These are phyloP conservation scores for Lithohypha guttulata DNA, from an alignment of 2,329 filamentous ascomycete species.

Conservation along the genomic window DNA sequence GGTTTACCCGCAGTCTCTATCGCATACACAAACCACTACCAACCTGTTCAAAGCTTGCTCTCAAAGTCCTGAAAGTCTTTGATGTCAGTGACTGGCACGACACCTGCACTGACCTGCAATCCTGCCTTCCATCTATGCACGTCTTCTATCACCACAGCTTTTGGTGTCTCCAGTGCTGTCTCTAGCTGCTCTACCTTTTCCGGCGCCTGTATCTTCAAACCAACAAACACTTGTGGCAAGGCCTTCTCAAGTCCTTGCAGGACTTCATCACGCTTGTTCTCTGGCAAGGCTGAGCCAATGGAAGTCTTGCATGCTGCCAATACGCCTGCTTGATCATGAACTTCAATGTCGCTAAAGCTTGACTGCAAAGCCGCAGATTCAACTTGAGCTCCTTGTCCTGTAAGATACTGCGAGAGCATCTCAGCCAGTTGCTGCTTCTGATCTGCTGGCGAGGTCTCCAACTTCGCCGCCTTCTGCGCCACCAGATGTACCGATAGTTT, in stretches of 20 bases:
- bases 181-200: constrained; percentile 25
- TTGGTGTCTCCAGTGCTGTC: constrained; percentile 37
- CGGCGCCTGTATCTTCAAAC: constrained; percentile 32
- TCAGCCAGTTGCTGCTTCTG: constrained; percentile 36
- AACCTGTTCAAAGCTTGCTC: constrained; percentile 55
- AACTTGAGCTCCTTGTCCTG: constrained; percentile 35
- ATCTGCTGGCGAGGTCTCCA: constrained; percentile 27
- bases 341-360: constrained; percentile 36
- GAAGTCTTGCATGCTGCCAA: constrained; percentile 40
- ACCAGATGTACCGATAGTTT: constrained; percentile 76
- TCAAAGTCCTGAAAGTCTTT: constrained; percentile 78
- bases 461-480: constrained; percentile 52
- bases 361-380: constrained; percentile 25
- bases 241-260: constrained; percentile 41
- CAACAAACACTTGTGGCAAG: constrained; percentile 35
- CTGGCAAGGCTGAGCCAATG: constrained; percentile 39
- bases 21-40: background rate
- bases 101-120: constrained; percentile 60
- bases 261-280: constrained; percentile 40
- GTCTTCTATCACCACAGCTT: constrained; percentile 55
- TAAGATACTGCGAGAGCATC: constrained; percentile 37
- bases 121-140: constrained; percentile 70
- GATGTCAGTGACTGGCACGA: constrained; percentile 62
- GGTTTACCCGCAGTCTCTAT: background rate
- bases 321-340: constrained; percentile 41